Conservation (phyloP, 805 yeast genomes). For the Yamadazyma philogaea region DNA sequence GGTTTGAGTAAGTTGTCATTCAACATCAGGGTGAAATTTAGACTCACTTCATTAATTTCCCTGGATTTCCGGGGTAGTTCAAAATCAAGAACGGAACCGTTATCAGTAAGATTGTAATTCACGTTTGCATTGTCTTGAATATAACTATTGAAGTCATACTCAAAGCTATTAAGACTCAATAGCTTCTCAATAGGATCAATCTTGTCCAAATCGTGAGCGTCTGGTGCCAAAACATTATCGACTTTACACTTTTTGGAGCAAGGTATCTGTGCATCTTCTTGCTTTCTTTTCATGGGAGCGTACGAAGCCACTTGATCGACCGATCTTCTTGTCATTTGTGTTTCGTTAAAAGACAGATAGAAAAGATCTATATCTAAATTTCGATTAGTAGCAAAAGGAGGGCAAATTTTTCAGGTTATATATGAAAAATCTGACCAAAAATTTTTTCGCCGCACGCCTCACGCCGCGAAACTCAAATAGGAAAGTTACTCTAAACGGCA, state of each 20-base stretch:
- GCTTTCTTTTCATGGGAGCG: slow-evolving; percentile 3
- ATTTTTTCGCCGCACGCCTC: slow-evolving; percentile 17
- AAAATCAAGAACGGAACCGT: slow-evolving; percentile 1
- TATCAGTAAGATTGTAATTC: slow-evolving; percentile 13
- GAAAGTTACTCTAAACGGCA: slow-evolving; percentile 1
- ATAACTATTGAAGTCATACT: slow-evolving; percentile 5
- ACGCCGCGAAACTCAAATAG: slow-evolving; percentile 9
- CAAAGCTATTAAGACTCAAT: slow-evolving; percentile 24
- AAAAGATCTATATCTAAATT: not conserved
- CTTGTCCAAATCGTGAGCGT: slow-evolving; percentile 20
- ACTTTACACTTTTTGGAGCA: slow-evolving; percentile 9
- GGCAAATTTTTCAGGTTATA: slow-evolving; percentile 11
- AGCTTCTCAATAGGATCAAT: slow-evolving; percentile 44
- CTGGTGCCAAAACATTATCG: not conserved
- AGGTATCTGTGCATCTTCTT: not conserved
- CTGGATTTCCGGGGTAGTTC: slow-evolving; percentile 5
- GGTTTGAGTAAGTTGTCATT: slow-evolving; percentile 38
- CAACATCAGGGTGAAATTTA: slow-evolving; percentile 35
- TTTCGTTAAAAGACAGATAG: slow-evolving; percentile 7
- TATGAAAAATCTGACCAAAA: slow-evolving; percentile 8
- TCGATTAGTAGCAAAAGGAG: slow-evolving; percentile 3
- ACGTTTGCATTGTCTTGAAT: slow-evolving; percentile 7
- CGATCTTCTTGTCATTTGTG: slow-evolving; percentile 3
- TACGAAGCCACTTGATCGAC: slow-evolving; percentile 2
- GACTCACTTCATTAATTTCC: slow-evolving; percentile 15